Conservation (phyloP, 768 basidiomycete genomes). For the Porphyrellus cyaneotinctus region DNA sequence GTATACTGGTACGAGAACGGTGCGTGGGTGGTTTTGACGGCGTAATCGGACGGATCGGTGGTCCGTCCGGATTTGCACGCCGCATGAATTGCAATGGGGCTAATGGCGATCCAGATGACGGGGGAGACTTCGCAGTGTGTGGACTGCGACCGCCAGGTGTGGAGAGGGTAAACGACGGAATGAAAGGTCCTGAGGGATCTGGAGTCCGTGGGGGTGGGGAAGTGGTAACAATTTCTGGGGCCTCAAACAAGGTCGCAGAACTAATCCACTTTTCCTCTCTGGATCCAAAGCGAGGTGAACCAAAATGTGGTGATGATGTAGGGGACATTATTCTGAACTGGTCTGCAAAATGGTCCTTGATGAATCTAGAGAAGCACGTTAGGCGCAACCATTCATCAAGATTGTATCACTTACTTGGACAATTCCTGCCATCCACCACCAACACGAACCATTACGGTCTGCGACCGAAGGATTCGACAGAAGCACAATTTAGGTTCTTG, state of each 20-base stretch:
- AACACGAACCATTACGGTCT: constrained; percentile 94
- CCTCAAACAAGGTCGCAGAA: constrained; percentile 64
- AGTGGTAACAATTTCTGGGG: constrained; percentile 37
- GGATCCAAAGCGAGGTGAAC: constrained; percentile 35
- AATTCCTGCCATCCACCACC: constrained; percentile 94
- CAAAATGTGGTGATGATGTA: constrained; percentile 54
- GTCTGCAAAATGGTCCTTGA: constrained; percentile 82
- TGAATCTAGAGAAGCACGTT: constrained; percentile 53
- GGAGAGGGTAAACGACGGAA: constrained; percentile 66
- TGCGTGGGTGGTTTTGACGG: constrained; percentile 58
- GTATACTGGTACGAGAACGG: constrained; percentile 39
- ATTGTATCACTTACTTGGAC: constrained; percentile 62
- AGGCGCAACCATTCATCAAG: neutral
- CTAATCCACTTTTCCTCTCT: constrained; percentile 83
- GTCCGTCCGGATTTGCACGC: constrained; percentile 61
- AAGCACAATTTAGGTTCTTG: constrained; percentile 88
- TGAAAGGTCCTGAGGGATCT: constrained; percentile 51
- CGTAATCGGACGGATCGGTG: constrained; percentile 51
- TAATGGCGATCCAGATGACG: constrained; percentile 67
- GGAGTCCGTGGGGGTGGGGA: constrained; percentile 57
- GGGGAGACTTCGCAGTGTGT: constrained; percentile 46
- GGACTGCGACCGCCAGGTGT: constrained; percentile 46
- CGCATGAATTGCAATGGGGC: constrained; percentile 83
- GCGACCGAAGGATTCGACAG: constrained; percentile 84
- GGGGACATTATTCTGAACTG: constrained; percentile 65